Base-by-base conservation (phyloP, 2,329 filamentous ascomycete genomes). In the Diaporthe capsici region DNA sequence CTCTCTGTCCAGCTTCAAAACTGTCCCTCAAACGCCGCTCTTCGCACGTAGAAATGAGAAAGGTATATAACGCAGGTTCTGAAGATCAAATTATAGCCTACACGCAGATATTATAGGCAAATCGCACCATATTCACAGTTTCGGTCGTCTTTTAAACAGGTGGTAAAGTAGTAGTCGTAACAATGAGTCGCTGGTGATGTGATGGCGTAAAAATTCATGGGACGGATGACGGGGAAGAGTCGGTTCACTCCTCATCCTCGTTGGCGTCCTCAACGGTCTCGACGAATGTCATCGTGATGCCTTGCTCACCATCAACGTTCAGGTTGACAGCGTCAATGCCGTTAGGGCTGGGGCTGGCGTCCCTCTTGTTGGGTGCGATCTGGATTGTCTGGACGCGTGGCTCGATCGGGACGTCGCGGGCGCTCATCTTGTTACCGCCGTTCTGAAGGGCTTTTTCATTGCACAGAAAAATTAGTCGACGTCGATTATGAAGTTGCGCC, bases 251-350 rank as follows among this genome's bases (percentile, higher is more conserved):
- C 6, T 25, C 22, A 12, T 55, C 61, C 78, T 77, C 75, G 31
- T 80, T 80, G 55, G 81, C 81, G 75, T 82, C 82, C 37, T 82
- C 81, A n/a, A 84, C 79, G 28, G 82, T 83, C 82, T 87, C 86
- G 42, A 87, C 84, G 79, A 87, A 87, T 1, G 86, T 87, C 85
- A 87, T 86, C 57, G 85, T 87, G 67, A 87, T 80, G n/a, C 85
- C 85, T 79, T 86, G 84, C 57, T 82, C 81, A 51, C 83, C 85
- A 71, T 85, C 83, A 22, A 87, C 85, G 42, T 87, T 87, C 51
- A 87, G 80, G 80, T 87, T 87, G 80, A 87, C 84, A 15, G 82
- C 80, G 75, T 87, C 86, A 31, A 87, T 84, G 25, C 6, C 47
- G 31, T 53, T 68, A 75, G 81, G 78, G 15, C 82, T 71, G n/a